Base-by-base conservation (phyloP, 106 monocot genomes). In the Acorus gramineus region DNA sequence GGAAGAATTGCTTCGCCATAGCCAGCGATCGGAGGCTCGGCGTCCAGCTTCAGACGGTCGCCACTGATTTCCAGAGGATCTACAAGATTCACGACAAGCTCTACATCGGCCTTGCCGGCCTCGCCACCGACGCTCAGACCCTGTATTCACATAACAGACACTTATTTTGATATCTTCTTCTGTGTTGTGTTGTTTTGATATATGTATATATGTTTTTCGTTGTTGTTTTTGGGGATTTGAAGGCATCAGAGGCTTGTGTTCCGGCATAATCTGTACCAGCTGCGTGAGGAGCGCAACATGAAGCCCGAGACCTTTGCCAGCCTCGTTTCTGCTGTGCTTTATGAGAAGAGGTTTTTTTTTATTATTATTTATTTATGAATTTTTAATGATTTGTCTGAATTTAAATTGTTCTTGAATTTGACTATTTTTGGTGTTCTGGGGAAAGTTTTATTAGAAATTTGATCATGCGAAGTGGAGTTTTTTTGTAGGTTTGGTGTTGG, bases 21-120 rank as follows among this genome's bases (percentile, higher is more conserved):
- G 70, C 70, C 5, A 70, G 70, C 42, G 70, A 70, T 53, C 70
- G 70, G 50, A 60, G 70, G 49, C 70, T 70, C 2, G 70, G 70
- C 9, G 70, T 60, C 11, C 14, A 70, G 8, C 60, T 70, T 10
- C 70, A 70, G 52, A 70, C 70, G 2, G 7, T 70, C 14, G 70
- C 70, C 49, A 70, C 70, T 14, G 70, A 70, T 52, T 70, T 70
- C 59, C 59, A 61, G 59, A 60, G 59, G 51, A 61, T 70, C 42
- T 61, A 52, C 52, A 70, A 70, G 70, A 61, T 70, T 60, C 70
- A 70, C 49, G 70, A 70, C 7, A 59, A 58, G 43, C 70, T 70
- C 52, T 70, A 70, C 50, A 44, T 70, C 11, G 70, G 70, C 44
- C 70, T 70, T 42, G 45, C 70, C 42, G 70, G 70, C 47, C 70